A percentile compares a stretch with the other conserved stretches of the same genome.
phyloP scores from a whole-genome alignment of 2,329 filamentous ascomycete species.

The Parastagonospora avenae region DNA sequence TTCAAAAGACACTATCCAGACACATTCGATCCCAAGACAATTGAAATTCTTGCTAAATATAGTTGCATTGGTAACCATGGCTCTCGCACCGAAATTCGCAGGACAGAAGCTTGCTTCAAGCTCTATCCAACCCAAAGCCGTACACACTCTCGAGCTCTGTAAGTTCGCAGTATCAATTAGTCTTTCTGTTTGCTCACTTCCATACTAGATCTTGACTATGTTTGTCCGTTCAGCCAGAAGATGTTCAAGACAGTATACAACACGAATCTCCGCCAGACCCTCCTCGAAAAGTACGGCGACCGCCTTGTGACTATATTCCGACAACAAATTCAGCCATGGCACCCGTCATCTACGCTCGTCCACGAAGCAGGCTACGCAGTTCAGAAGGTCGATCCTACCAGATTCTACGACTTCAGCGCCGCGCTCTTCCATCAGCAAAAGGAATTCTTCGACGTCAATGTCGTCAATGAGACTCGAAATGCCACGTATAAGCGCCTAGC shows the following conservation, averaged over 20 bases:
- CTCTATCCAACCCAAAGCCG: slow-evolving; percentile 48
- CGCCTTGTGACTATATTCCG: slow-evolving; percentile 80
- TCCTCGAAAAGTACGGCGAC: slow-evolving; percentile 66
- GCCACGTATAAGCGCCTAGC: slow-evolving; percentile 80
- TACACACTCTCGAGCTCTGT: slow-evolving; percentile 62
- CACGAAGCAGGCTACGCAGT: slow-evolving; percentile 88
- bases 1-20: too few species aligned
- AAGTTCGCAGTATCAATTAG: slow-evolving; percentile 16
- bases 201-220: slow-evolving; percentile 78
- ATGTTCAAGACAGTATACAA: slow-evolving; percentile 78
- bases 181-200: not conserved
- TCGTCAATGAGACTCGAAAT: slow-evolving; percentile 85
- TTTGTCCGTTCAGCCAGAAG: slow-evolving; percentile 78
- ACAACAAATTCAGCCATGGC: slow-evolving; percentile 93
- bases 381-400: slow-evolving; percentile 68
- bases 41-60: not conserved
- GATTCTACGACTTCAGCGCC: slow-evolving; percentile 81
- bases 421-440: slow-evolving; percentile 72
- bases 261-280: slow-evolving; percentile 64
- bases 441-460: slow-evolving; percentile 81
- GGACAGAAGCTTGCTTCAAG: slow-evolving; percentile 68
- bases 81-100: slow-evolving; percentile 77
- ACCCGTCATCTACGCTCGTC: slow-evolving; percentile 72
- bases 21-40: too few species aligned
- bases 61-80: slow-evolving; percentile 58